Base-by-base conservation (phyloP, 1,139 yeast species). In the Diutina scorzettiae region DNA sequence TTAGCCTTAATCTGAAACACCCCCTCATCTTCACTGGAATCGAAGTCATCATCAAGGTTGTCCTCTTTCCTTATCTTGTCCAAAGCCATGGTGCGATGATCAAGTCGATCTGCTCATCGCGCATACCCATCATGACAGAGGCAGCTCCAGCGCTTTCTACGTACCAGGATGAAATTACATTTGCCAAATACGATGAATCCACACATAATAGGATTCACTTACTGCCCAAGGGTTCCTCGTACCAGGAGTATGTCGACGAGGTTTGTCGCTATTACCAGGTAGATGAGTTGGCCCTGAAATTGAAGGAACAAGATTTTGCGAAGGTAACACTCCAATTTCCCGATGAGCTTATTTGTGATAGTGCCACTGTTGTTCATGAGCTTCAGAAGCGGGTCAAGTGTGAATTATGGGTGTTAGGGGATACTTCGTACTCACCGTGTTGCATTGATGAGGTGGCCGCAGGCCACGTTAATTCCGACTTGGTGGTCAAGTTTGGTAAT, bases 381-480 rank as follows among this genome's bases (percentile, higher is more conserved):
- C 61, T 72, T 42, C 80, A 68, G 49, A 57, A 51, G 30, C 51
- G 68, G 43, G 50, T 48, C 30, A 40, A 18, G 4, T 14, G 4
- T n/a, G 34, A 33, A n/a, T 62, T 80, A 16, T 81, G 87, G 87
- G 71, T 81, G 14, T 63, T 91, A 34, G 99, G 97, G 0, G 99
- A 93, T 54, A 89, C 98, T 0, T 86, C 96, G 0, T 93, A 91
- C 53, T 85, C 96, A 20, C 72, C 96, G 0, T 91, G 98, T 58
- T 91, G 99, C 63, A 83, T 91, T 14, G 99, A 91, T 58, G 96
- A 87, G 54, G 95, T 91, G 19, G 97, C 98, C 0, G 95, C 96
- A 1, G 89, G 83, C 53, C 99, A 91, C 60, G 95, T 91, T 11
- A 57, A 66, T 6, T 91, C 95, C 19, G 95, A 89, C 48, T 62